Evolutionary conservation across 2,329 filamentous ascomycete species (phyloP).

Genomic region (Paraphaeosphaeria minitans): DNA sequence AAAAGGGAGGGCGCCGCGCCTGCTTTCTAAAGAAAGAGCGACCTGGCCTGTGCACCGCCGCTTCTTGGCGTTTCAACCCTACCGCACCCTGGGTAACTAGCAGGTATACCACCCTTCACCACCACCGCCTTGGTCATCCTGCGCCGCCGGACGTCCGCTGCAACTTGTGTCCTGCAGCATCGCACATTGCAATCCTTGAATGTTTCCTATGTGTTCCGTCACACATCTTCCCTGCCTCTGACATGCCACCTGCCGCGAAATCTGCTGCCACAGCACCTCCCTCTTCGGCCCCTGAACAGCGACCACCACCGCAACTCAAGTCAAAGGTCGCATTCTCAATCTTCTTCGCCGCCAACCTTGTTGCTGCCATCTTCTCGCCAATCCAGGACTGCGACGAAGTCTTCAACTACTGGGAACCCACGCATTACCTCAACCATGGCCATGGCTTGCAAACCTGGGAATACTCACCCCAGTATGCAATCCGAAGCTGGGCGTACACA

Average conservation of each 20-base stretch:
- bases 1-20: slow-evolving; percentile 15
- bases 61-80: slow-evolving; percentile 30
- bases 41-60: slow-evolving; percentile 22
- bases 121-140: background rate
- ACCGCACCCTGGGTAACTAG: too few relatives aligned
- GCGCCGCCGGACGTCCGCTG: background rate
- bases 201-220: background rate
- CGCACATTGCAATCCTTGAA: background rate
- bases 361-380: slow-evolving; percentile 82
- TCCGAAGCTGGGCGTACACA: slow-evolving; percentile 93
- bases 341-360: slow-evolving; percentile 73
- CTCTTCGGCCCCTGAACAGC: slow-evolving; percentile 4
- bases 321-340: slow-evolving; percentile 80
- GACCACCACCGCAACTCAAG: slow-evolving; percentile 56
- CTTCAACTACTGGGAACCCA: slow-evolving; percentile 99
- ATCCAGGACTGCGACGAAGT: slow-evolving; percentile 99
- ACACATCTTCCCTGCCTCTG: background rate
- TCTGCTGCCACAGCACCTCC: slow-evolving; percentile 2
- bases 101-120: background rate
- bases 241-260: slow-evolving; percentile 3
- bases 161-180: background rate
- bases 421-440: slow-evolving; percentile 90
- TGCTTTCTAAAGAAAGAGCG: slow-evolving; percentile 29
- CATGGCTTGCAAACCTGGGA: slow-evolving; percentile 98
- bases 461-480: slow-evolving; percentile 92